Percentiles rank a stretch among this genome's conserved stretches.
Evolutionary conservation across 192 early-diverging fungal species (phyloP).

Genomic region (Diversispora epigaea): DNA sequence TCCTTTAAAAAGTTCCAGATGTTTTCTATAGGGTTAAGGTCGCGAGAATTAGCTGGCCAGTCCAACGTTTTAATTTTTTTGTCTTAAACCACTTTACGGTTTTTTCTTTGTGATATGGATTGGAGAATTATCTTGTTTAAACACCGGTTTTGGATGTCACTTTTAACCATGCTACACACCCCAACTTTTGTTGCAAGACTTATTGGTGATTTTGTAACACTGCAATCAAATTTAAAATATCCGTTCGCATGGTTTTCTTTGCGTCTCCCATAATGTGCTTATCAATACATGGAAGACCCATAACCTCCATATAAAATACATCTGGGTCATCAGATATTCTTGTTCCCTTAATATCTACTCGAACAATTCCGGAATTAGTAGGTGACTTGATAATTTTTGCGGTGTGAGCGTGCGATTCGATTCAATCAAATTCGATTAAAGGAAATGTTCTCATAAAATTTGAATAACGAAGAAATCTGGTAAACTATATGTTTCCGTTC

Average conservation of each 20-base stretch:
- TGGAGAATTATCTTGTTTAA: no score
- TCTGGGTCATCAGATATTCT: conserved; percentile 3
- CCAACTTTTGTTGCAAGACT: conserved; percentile 27
- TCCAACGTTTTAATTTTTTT: no score
- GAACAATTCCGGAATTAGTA: conserved; percentile 14
- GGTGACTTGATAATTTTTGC: conserved; percentile 32
- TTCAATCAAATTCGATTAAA: conserved; percentile 31
- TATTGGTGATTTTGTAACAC: conserved; percentile 23
- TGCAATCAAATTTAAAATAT: conserved; percentile 22
- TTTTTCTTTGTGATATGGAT: no score
- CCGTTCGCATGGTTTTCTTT: conserved; percentile 18
- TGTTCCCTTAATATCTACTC: conserved; percentile 13
- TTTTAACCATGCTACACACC: conserved; percentile 21
- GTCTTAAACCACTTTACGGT: no score
- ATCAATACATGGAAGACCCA: neutral
- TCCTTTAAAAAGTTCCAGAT: no score
- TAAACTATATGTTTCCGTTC: conserved; percentile 28
- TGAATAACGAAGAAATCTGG: conserved; percentile 22
- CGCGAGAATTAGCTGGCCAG: no score
- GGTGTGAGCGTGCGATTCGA: conserved; percentile 15
- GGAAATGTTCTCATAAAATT: conserved; percentile 30
- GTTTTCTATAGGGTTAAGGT: no score
- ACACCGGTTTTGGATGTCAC: no score
- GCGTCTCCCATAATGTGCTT: conserved; percentile 12
- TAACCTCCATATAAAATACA: conserved; percentile 20